A percentile compares a stretch with the other conserved stretches of the same genome.
Evolutionary conservation across 164 flowering plant genomes (phyloP).

Genomic region (Magnolia sinica): DNA sequence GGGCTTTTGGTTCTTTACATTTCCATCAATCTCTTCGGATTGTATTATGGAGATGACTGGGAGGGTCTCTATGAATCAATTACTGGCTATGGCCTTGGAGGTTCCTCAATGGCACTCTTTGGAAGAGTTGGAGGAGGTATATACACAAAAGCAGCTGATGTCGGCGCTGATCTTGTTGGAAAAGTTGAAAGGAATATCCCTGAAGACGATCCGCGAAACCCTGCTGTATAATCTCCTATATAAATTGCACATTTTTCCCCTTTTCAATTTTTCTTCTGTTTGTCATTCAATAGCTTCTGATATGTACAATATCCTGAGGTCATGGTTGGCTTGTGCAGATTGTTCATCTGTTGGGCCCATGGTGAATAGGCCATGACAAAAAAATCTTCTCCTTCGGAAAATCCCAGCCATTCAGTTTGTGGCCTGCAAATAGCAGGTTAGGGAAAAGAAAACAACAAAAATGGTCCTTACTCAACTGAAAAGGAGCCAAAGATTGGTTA

Average conservation of each 20-base stretch:
- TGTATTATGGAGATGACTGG: conserved; percentile 25
- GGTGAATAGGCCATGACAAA: no score
- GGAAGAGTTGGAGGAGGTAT: conserved; percentile 23
- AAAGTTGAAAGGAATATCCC: conserved; percentile 22
- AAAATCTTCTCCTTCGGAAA: no score
- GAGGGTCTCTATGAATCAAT: conserved; percentile 23
- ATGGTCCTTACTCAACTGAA: no score
- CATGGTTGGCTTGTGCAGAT: no score
- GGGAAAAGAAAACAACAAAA: no score
- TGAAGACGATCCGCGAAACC: conserved; percentile 23
- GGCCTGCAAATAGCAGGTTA: no score
- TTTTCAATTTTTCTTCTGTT: neutral
- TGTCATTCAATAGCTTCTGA: neutral
- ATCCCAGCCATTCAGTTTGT: no score
- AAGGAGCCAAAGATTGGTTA: no score
- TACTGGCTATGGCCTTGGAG: conserved; percentile 25
- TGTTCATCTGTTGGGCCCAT: no score
- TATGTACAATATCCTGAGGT: no score
- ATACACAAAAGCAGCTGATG: conserved; percentile 25
- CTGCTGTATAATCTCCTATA: conserved; percentile 15
- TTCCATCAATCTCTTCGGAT: conserved; percentile 16
- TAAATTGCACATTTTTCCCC: neutral
- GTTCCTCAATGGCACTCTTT: conserved; percentile 26
- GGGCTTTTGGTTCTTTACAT: conserved; percentile 23
- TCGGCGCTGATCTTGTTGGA: conserved; percentile 24